Evolutionary conservation across 1,284 basidiomycete genomes (phyloP).

Genomic region (Ustilago curta): DNA sequence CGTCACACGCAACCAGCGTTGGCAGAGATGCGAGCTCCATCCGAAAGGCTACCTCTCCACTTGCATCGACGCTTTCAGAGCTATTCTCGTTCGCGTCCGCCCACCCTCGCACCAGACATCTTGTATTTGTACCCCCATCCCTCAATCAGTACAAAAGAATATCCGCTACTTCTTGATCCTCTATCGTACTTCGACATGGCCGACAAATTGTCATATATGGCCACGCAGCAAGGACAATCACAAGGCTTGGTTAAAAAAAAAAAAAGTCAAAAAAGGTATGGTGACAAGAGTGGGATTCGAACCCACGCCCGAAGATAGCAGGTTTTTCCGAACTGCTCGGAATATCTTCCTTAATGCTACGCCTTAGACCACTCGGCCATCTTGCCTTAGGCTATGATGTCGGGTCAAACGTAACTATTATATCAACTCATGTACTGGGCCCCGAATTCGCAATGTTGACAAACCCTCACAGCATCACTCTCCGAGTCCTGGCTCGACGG

Average conservation of each 20-base stretch:
- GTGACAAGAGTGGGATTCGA: slow-evolving; percentile 69
- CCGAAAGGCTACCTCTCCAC: too few relatives aligned
- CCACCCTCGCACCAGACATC: slow-evolving; percentile 7
- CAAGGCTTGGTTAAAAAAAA: too few relatives aligned
- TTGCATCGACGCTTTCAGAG: too few relatives aligned
- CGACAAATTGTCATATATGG: too few relatives aligned
- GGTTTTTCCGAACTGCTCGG: slow-evolving; percentile 21
- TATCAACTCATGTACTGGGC: too few relatives aligned
- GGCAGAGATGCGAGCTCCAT: too few relatives aligned
- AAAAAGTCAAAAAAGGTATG: slow-evolving; percentile 17
- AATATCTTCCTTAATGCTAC: slow-evolving; percentile 58
- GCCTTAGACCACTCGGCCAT: slow-evolving; percentile 62
- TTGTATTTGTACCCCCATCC: slow-evolving; percentile 35
- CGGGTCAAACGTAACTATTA: too few relatives aligned
- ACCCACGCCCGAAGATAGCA: slow-evolving; percentile 68
- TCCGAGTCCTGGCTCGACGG: neutral
- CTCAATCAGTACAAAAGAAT: slow-evolving; percentile 17
- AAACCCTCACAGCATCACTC: neutral
- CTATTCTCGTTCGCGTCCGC: neutral
- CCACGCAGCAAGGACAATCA: neutral
- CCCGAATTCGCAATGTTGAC: too few relatives aligned
- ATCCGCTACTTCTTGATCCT: neutral
- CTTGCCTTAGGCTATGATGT: slow-evolving; percentile 25
- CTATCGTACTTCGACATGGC: too few relatives aligned
- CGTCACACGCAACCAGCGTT: too few relatives aligned